A percentile compares a stretch with the other conserved stretches of the same genome.
Evolutionary conservation across 208 protist genomes (phyloP).

Genomic region (Wallacemonas collosoma): DNA sequence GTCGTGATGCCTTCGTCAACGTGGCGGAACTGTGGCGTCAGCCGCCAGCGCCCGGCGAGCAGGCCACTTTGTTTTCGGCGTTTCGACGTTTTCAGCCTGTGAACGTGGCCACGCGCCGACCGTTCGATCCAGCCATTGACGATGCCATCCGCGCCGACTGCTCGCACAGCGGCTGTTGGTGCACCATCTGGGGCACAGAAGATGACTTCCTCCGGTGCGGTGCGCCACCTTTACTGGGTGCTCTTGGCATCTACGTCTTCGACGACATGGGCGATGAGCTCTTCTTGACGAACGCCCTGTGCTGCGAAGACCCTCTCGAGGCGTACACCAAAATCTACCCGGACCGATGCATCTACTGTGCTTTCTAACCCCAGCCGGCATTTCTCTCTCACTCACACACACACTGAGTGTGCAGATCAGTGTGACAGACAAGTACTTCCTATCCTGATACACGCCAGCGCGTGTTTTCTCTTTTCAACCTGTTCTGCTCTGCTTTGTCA

Average conservation of each 20-base stretch:
- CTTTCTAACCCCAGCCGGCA: not conserved
- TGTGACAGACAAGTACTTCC: not conserved
- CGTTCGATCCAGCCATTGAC: conserved; percentile 34
- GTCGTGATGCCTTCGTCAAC: conserved; percentile 5
- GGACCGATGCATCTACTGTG: conserved; percentile 30
- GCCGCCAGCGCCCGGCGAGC: not conserved
- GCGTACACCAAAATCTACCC: conserved; percentile 55
- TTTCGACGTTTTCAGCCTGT: conserved; percentile 60
- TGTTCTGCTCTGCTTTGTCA: conserved; percentile 7
- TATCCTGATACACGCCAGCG: not conserved
- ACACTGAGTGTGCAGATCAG: not conserved
- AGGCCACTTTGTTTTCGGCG: conserved; percentile 19
- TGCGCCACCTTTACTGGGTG: conserved; percentile 33
- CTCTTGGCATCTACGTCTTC: conserved; percentile 59
- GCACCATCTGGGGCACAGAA: conserved; percentile 64
- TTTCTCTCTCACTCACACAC: not conserved
- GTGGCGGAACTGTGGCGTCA: conserved; percentile 26
- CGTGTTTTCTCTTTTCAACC: conserved; percentile 22
- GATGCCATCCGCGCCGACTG: conserved; percentile 47
- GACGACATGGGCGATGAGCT: conserved; percentile 48
- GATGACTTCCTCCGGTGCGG: conserved; percentile 48
- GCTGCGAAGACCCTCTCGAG: conserved; percentile 29
- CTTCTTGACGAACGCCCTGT: conserved; percentile 56
- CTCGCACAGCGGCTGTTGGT: conserved; percentile 50
- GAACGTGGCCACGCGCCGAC: conserved; percentile 42